These are phyloP conservation scores for Didymella arachidicola DNA, from an alignment of 2,329 filamentous ascomycete genomes.

Conservation along the genomic window DNA sequence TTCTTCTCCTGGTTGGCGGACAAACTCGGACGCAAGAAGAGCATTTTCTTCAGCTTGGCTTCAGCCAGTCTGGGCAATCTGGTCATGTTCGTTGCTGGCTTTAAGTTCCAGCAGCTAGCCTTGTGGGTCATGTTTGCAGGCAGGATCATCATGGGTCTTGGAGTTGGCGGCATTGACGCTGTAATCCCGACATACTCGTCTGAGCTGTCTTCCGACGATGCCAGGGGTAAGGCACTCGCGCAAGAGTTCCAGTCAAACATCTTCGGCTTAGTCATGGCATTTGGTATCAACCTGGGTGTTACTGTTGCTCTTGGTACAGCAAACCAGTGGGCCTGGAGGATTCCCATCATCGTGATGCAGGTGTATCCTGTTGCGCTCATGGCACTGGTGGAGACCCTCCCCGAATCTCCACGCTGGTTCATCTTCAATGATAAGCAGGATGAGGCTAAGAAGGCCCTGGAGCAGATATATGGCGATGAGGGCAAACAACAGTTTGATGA, in stretches of 20 bases:
- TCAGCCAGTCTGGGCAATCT: constrained; percentile 64
- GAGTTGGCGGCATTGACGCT: constrained; percentile 67
- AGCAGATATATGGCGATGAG: constrained; percentile 60
- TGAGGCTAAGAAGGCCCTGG: constrained; percentile 60
- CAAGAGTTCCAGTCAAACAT: constrained; percentile 72
- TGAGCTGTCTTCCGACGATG: constrained; percentile 64
- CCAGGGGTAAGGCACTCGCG: constrained; percentile 65
- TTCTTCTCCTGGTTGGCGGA: constrained; percentile 65
- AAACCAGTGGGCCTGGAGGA: constrained; percentile 68
- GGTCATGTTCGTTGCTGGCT: constrained; percentile 66
- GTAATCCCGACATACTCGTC: constrained; percentile 68
- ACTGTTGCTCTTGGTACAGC: constrained; percentile 63
- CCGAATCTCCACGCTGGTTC: constrained; percentile 67
- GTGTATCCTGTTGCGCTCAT: constrained; percentile 64
- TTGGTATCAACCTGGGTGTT: constrained; percentile 64
- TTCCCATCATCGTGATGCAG: constrained; percentile 69
- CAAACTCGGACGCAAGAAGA: constrained; percentile 61
- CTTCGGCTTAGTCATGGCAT: constrained; percentile 67
- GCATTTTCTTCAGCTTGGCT: constrained; percentile 64
- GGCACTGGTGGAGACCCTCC: constrained; percentile 61
- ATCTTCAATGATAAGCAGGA: constrained; percentile 60
- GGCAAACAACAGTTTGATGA: constrained; percentile 60
- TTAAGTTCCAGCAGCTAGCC: constrained; percentile 54
- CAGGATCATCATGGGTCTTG: constrained; percentile 63
- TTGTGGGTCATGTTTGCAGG: constrained; percentile 60